These are phyloP conservation scores for Colletotrichum sp. DNA, from an alignment of 2,329 filamentous ascomycete genomes.

Conservation along the genomic window DNA sequence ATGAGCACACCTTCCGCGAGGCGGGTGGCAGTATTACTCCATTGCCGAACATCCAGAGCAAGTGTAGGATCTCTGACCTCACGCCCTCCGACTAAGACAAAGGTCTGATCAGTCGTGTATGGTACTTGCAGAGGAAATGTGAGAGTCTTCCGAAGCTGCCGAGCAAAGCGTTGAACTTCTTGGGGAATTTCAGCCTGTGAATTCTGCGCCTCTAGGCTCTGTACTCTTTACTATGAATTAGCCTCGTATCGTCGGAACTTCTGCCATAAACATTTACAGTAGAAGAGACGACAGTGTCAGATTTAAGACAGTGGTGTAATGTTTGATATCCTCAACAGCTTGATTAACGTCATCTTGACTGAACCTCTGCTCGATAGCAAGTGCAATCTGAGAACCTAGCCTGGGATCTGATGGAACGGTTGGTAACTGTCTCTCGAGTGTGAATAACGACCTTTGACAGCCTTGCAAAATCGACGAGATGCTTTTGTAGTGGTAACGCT, in stretches of 20 bases:
- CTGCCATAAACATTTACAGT: background rate
- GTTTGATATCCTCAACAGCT: background rate
- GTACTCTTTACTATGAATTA: background rate
- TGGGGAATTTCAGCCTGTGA: background rate
- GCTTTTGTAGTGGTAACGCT: background rate
- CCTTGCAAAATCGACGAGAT: background rate
- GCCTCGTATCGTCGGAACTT: background rate
- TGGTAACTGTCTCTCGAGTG: background rate
- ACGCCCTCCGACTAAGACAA: background rate
- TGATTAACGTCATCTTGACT: background rate
- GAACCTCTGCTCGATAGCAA: background rate
- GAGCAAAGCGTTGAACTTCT: background rate
- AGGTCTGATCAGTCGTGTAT: background rate
- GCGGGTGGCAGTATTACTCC: background rate
- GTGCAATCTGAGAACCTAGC: background rate
- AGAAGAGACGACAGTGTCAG: background rate
- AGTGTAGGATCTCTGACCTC: background rate
- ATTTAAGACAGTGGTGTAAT: background rate
- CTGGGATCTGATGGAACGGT: background rate
- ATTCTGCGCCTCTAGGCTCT: background rate
- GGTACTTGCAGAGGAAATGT: background rate
- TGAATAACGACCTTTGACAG: background rate
- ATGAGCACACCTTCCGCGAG: background rate
- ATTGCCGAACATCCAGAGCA: background rate
- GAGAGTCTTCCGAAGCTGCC: background rate